These are phyloP conservation scores for Boletus vinaceobasis DNA, from an alignment of 768 basidiomycete genomes.

Conservation along the genomic window DNA sequence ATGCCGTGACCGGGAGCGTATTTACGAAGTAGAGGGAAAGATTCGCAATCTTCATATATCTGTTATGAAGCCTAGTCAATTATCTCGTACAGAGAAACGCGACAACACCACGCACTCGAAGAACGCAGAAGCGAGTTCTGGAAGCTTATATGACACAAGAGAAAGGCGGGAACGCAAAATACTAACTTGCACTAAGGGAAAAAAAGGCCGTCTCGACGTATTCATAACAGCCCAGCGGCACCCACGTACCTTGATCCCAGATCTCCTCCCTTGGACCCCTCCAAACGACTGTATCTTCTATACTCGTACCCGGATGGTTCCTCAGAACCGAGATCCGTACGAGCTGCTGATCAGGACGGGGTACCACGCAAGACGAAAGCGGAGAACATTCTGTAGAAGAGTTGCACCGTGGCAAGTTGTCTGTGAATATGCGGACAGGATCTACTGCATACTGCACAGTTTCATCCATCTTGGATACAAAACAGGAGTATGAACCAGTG, in stretches of 20 bases:
- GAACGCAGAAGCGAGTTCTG: conserved; percentile 31
- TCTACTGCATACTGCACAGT: conserved; percentile 50
- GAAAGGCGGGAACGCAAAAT: conserved; percentile 38
- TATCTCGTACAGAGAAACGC: neutral
- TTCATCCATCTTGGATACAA: conserved; percentile 32
- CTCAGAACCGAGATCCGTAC: conserved; percentile 50
- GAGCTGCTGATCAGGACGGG: conserved; percentile 47
- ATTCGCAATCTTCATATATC: conserved; percentile 63
- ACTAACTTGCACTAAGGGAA: conserved; percentile 49
- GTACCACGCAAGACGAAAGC: conserved; percentile 50
- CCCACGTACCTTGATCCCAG: conserved; percentile 56
- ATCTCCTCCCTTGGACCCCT: conserved; percentile 66
- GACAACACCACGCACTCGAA: conserved; percentile 48
- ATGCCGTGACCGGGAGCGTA: conserved; percentile 63
- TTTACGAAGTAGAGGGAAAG: conserved; percentile 82
- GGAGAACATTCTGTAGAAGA: conserved; percentile 35
- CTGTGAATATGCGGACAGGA: conserved; percentile 49
- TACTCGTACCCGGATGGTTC: neutral
- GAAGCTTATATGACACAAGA: conserved; percentile 26
- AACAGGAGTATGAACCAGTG: conserved; percentile 38
- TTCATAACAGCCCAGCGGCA: neutral
- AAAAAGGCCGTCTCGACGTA: neutral
- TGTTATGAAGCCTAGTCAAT: conserved; percentile 22
- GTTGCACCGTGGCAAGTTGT: conserved; percentile 38
- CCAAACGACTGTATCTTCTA: conserved; percentile 59